Conservation (phyloP, 139 green algal genomes). For the Tetradesmus lagerheimii region DNA sequence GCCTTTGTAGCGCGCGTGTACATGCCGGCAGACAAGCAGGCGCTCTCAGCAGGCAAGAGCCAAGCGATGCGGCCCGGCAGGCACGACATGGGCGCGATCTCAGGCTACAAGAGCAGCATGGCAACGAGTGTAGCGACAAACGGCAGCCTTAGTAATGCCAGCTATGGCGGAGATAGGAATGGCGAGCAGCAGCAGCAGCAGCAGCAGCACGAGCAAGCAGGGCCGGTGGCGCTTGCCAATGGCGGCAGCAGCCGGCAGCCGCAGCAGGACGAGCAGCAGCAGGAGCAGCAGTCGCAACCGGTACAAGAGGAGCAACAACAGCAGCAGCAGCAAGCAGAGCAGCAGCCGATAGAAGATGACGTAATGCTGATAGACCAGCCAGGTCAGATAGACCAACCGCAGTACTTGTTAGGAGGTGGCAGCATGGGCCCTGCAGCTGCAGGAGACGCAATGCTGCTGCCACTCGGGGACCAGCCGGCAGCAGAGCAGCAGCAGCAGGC, state of each 20-base stretch:
- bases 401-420: neutral
- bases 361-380: slow-evolving; percentile 32
- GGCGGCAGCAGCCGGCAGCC: slow-evolving; percentile 44
- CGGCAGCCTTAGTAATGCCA: slow-evolving; percentile 29
- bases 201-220: slow-evolving; percentile 27
- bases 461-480: neutral
- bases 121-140: slow-evolving; percentile 22
- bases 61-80: neutral
- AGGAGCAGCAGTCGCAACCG: slow-evolving; percentile 25
- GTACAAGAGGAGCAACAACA: slow-evolving; percentile 15
- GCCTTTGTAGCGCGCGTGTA: slow-evolving; percentile 77
- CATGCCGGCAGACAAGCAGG: slow-evolving; percentile 60
- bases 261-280: slow-evolving; percentile 40
- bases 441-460: neutral
- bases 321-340: slow-evolving; percentile 35
- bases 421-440: neutral
- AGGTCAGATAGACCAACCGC: neutral
- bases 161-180: neutral
- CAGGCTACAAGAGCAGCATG: slow-evolving; percentile 25
- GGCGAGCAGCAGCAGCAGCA: slow-evolving; percentile 23
- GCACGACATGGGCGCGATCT: slow-evolving; percentile 41
- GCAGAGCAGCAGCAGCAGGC: slow-evolving; percentile 7
- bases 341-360: slow-evolving; percentile 44
- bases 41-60: slow-evolving; percentile 15
- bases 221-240: neutral